phyloP scores from a whole-genome alignment of 2,329 filamentous ascomycete species.

The Alternaria sp. region DNA sequence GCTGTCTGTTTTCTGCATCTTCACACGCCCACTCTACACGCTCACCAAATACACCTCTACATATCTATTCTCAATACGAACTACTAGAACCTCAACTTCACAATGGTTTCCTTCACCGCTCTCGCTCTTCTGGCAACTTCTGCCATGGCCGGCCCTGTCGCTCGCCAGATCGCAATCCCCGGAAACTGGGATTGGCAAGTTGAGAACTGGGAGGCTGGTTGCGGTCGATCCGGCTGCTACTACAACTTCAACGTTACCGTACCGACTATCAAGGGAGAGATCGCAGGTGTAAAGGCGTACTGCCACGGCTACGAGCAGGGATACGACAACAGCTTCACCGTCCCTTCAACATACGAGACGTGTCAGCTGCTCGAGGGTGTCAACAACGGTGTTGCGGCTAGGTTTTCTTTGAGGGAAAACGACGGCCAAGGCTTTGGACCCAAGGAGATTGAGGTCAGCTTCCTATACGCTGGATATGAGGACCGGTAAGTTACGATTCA shows the following conservation, averaged over 20 bases:
- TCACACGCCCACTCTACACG: neutral
- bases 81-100: neutral
- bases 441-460: slow-evolving; percentile 2
- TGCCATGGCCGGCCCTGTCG: slow-evolving; percentile 16
- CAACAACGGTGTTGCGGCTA: slow-evolving; percentile 28
- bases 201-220: slow-evolving; percentile 26
- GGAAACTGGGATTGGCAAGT: slow-evolving; percentile 32
- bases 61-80: neutral
- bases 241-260: slow-evolving; percentile 36
- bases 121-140: slow-evolving; percentile 18
- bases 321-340: slow-evolving; percentile 16
- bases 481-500: neutral
- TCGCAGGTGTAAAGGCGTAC: slow-evolving; percentile 22
- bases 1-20: neutral
- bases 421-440: neutral
- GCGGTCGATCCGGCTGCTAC: slow-evolving; percentile 27
- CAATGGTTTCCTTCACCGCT: slow-evolving; percentile 23
- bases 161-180: slow-evolving; percentile 21
- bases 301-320: slow-evolving; percentile 29
- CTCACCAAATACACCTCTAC: neutral
- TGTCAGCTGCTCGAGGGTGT: slow-evolving; percentile 27
- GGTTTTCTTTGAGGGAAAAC: slow-evolving; percentile 9
- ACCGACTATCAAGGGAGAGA: slow-evolving; percentile 18
- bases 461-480: neutral
- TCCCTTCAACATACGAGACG: slow-evolving; percentile 5